These are phyloP conservation scores for Huntiella omanensis DNA, from an alignment of 2,329 filamentous ascomycete species.

Conservation along the genomic window DNA sequence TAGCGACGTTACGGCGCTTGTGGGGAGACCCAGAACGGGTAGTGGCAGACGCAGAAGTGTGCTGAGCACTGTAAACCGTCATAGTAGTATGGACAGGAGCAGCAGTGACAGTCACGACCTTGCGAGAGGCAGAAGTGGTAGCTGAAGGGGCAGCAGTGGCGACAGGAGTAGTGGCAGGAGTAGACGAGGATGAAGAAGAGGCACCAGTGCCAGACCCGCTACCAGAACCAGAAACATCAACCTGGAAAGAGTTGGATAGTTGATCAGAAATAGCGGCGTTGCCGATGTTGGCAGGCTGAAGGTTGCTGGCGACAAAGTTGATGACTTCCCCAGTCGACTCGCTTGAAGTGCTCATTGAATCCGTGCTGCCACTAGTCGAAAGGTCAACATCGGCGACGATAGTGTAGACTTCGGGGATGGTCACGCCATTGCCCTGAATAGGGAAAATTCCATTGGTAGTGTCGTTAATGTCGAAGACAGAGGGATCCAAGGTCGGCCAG, in stretches of 20 bases:
- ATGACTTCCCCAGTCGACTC: slow-evolving; percentile 13
- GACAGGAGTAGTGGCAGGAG: slow-evolving; percentile 9
- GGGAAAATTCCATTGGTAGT: slow-evolving; percentile 22
- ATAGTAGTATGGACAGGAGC: slow-evolving; percentile 20
- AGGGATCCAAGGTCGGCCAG: slow-evolving; percentile 47
- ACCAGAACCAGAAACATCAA: slow-evolving; percentile 16
- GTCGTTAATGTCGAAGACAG: slow-evolving; percentile 22
- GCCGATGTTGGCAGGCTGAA: slow-evolving; percentile 20
- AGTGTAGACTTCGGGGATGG: slow-evolving; percentile 22
- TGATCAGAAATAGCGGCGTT: slow-evolving; percentile 26
- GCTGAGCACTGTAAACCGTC: slow-evolving; percentile 14
- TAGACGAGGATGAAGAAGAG: background rate
- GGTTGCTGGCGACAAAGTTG: slow-evolving; percentile 1
- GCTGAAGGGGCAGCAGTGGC: background rate
- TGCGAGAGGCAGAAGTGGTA: background rate
- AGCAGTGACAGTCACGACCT: slow-evolving; percentile 12
- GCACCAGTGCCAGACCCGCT: background rate
- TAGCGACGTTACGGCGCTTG: slow-evolving; percentile 1
- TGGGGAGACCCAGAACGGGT: slow-evolving; percentile 5
- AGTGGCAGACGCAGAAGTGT: slow-evolving; percentile 3
- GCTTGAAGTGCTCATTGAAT: background rate
- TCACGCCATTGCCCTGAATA: slow-evolving; percentile 12
- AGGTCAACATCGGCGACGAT: slow-evolving; percentile 24
- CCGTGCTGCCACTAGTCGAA: slow-evolving; percentile 7
- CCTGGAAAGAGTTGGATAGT: slow-evolving; percentile 26